Evolutionary conservation across 2,329 filamentous ascomycete genomes (phyloP), one percentile per base, ranked within the genome.

Genomic region (Fusarium begoniae): DNA sequence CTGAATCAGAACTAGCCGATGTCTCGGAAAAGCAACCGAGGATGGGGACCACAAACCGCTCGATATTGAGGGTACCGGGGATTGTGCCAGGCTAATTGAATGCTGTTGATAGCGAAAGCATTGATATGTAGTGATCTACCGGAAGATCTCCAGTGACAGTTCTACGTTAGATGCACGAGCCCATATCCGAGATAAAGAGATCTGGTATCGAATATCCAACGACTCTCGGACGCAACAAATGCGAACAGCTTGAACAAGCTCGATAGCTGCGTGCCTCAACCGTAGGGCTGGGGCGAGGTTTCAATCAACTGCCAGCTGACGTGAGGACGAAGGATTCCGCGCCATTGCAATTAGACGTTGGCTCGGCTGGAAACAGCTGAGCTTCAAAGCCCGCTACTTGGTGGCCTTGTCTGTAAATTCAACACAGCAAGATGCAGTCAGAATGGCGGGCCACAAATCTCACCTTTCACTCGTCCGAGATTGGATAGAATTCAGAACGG

Each of bases 241-340:
- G 32, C 13, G 40, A 63, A 45, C 37, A 41, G 28, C 18, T 18
- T 20, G 28, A 48, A 38, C 22, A 53, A 24, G 26, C 22, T 26
- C 11, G 47, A 63, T 40, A 54, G n/a, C 43, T 44, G 35, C 41
- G 59, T 26, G 38, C 51, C 26, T 50, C 44, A 28, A 17, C 45
- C 22, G 41, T 44, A 63, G 58, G 68, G 57, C 63, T 69, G 43
- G 54, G 38, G 30, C 41, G 50, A 59, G 30, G 41, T 43, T 45
- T 51, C 53, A 24, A 38, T 54, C 59, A 55, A 66, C 65, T 73
- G 61, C 43, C 53, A 63, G 72, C 72, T 75, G 72, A 75, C 69
- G 72, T 75, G 72, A 75, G 72, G 51, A 57, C 18, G 24, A 50
- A 51, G 50, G 54, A 68, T 37, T 56, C 40, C 40, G 30, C 43